Base-by-base conservation (phyloP, 352 stramenopile genomes). In the Globisporangium canariense region DNA sequence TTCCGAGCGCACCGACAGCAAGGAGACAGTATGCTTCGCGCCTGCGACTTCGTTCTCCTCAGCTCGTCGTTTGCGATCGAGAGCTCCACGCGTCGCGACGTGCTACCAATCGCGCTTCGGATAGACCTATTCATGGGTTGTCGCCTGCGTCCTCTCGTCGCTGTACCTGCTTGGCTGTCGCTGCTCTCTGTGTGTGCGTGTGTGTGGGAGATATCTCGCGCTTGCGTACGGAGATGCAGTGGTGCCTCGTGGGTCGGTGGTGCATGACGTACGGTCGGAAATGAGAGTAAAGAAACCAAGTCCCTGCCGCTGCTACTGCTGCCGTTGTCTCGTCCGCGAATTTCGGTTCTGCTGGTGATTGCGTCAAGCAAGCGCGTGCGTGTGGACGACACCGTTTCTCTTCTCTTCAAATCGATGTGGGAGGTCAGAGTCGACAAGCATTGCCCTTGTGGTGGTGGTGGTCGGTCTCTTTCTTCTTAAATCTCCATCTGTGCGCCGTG, bases 391-490 rank as follows among this genome's bases (percentile, higher is more conserved):
- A 20, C 47, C 11, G 30, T 57, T 68, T 79, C 75, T 94, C 64
- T 88, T 94, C 83, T 94, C 86, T 91, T 94, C 20, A 92, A 94
- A 92, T 81, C 59, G 61, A 94, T 94, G 79, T 83, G 78, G 71
- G 71, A 70, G 57, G 55, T 22, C 49, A 10, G 55, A 65, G 60
- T 36, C 32, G 9, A 40, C 7, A 30, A 2, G 1, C 32, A 16
- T 4, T 58, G 16, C 2, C 28, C 32, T 32, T 28, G 41, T 46
- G 16, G 14, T 20, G 6, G 16, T 20, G 41, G 18, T n/a, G 28
- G 18, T 53, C 58, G 38, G 51, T 32, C 25, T 59, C 46, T 40
- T 45, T 34, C 49, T 53, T 70, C 67, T 89, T 75, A 73, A 67
- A 78, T 93, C 85, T 93, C 82, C 82, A 76, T 69, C 78, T 93